phyloP scores from a whole-genome alignment of 1,284 basidiomycete genomes.

The Heterobasidion occidentale region DNA sequence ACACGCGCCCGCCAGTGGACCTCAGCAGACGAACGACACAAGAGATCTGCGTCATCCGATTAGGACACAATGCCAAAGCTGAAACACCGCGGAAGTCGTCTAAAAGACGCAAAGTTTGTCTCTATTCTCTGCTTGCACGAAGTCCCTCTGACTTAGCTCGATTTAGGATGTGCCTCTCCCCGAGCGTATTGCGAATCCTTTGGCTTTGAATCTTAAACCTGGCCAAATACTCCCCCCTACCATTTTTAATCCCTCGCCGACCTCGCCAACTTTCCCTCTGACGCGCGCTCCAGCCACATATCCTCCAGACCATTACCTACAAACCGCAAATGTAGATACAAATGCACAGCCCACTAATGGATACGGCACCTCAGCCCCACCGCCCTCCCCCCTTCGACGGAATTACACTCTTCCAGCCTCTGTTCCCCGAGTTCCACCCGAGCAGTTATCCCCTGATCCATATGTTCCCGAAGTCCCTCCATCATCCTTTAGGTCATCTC shows the following conservation, averaged over 20 bases:
- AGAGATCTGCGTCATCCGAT: constrained; percentile 1
- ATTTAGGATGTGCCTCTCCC: too few relatives aligned
- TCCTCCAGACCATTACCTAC: constrained; percentile 2
- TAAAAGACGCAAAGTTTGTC: constrained; percentile 6
- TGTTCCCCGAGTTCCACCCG: background rate
- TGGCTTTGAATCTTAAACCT: constrained; percentile 40
- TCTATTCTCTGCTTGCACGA: background rate
- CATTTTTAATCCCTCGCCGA: constrained; percentile 8
- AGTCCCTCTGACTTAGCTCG: background rate
- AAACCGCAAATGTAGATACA: background rate
- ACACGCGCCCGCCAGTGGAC: background rate
- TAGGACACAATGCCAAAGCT: background rate
- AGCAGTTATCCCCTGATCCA: background rate
- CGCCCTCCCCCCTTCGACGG: constrained; percentile 5
- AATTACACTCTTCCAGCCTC: constrained; percentile 7
- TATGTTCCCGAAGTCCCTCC: background rate
- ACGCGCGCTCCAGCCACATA: constrained; percentile 5
- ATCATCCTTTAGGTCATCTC: background rate
- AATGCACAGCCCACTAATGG: background rate
- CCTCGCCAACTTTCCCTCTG: constrained; percentile 1
- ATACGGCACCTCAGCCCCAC: background rate
- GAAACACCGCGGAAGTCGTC: background rate
- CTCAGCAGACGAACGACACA: constrained; percentile 4
- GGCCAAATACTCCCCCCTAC: constrained; percentile 37
- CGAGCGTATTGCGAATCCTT: constrained; percentile 2